phyloP scores from a whole-genome alignment of 805 yeast species.

The Metschnikowia borealis region DNA sequence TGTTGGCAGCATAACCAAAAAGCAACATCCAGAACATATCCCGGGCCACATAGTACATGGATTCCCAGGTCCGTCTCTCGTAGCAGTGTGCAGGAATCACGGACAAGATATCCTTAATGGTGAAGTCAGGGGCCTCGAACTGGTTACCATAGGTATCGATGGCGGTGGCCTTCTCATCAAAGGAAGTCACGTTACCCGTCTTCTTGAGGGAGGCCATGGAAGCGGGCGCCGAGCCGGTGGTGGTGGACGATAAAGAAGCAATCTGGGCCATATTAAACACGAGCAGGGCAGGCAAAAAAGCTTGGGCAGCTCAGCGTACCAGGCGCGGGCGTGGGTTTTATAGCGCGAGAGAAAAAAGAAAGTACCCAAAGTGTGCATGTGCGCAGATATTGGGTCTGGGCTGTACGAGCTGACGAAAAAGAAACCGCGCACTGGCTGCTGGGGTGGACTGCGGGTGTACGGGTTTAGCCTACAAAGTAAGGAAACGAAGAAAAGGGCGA shows the following conservation, averaged over 20 bases:
- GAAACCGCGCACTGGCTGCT: neutral
- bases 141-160: slow-evolving; percentile 60
- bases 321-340: slow-evolving; percentile 1
- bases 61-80: slow-evolving; percentile 52
- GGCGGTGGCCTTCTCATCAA: slow-evolving; percentile 38
- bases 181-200: slow-evolving; percentile 42
- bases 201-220: slow-evolving; percentile 20
- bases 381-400: neutral
- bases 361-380: slow-evolving; percentile 4
- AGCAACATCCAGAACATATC: slow-evolving; percentile 51
- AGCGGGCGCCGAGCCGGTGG: slow-evolving; percentile 8
- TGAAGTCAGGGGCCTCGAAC: slow-evolving; percentile 68
- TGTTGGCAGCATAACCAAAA: slow-evolving; percentile 52
- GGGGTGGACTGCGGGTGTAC: too few relatives aligned
- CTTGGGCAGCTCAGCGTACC: neutral
- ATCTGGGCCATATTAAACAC: slow-evolving; percentile 12
- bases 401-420: slow-evolving; percentile 3
- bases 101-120: slow-evolving; percentile 69
- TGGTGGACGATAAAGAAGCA: slow-evolving; percentile 12
- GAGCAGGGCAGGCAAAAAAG: neutral
- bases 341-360: slow-evolving; percentile 3
- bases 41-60: slow-evolving; percentile 63
- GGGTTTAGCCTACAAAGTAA: too few relatives aligned
- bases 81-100: slow-evolving; percentile 76
- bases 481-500: too few relatives aligned